Evolutionary conservation across 805 yeast genomes (phyloP).

Genomic region (Starmerella asiatica): DNA sequence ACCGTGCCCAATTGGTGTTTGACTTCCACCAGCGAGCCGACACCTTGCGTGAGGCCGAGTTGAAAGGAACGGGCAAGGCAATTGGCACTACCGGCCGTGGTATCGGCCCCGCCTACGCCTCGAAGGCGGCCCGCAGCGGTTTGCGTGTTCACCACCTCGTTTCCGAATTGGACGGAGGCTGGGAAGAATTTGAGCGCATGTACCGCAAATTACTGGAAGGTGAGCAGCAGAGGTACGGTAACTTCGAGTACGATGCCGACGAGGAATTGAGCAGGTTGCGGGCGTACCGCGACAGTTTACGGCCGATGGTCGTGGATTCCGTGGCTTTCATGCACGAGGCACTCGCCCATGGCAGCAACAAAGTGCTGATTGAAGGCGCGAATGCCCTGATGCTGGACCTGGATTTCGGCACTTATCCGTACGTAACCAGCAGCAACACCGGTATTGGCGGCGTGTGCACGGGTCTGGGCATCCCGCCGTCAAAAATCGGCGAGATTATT

Average conservation of each 20-base stretch:
- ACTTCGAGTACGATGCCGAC: conserved; percentile 62
- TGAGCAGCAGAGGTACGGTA: conserved; percentile 83
- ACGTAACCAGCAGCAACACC: conserved; percentile 87
- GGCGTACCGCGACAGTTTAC: conserved; percentile 53
- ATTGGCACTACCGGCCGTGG: conserved; percentile 99
- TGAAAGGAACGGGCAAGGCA: conserved; percentile 62
- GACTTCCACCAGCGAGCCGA: conserved; percentile 98
- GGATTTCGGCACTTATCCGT: conserved; percentile 97
- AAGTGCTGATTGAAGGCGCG: conserved; percentile 92
- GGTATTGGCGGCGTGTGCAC: conserved; percentile 97
- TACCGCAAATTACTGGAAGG: conserved; percentile 66
- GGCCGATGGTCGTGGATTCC: conserved; percentile 90
- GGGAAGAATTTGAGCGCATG: conserved; percentile 77
- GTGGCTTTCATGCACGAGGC: conserved; percentile 67
- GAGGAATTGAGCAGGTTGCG: conserved; percentile 69
- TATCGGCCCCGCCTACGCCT: conserved; percentile 95
- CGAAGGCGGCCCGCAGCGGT: conserved; percentile 95
- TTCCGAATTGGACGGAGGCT: conserved; percentile 74
- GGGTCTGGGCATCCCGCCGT: conserved; percentile 94
- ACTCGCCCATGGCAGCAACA: conserved; percentile 40
- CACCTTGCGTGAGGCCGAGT: conserved; percentile 85
- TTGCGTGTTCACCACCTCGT: conserved; percentile 92
- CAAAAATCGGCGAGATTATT: conserved; percentile 58
- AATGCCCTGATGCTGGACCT: conserved; percentile 95
- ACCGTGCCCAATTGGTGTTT: conserved; percentile 91